A percentile compares a stretch with the other conserved stretches of the same genome.
Evolutionary conservation across 768 basidiomycete species (phyloP).

Genomic region (Paxillus ammoniavirescens): DNA sequence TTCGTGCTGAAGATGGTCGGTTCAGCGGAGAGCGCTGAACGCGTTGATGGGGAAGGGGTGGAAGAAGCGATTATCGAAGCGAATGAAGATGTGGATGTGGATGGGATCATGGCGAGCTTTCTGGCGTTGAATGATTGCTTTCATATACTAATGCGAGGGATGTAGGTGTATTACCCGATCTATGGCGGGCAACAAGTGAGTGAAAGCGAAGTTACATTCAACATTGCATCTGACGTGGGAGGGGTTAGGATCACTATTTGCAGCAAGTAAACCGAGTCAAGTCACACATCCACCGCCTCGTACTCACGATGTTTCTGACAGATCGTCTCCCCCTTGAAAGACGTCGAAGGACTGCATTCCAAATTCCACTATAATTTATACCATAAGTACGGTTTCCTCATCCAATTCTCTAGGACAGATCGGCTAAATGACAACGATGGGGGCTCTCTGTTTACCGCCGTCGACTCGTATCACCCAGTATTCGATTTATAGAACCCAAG

Average conservation of each 20-base stretch:
- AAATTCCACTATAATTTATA: slow-evolving; percentile 95
- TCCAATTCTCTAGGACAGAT: neutral
- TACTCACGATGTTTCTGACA: slow-evolving; percentile 25
- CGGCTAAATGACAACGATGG: neutral
- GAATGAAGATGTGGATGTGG: slow-evolving; percentile 79
- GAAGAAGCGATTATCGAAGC: slow-evolving; percentile 96
- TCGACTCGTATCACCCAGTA: slow-evolving; percentile 45
- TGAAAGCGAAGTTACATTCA: neutral
- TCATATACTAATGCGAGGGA: neutral
- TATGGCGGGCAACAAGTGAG: slow-evolving; percentile 85
- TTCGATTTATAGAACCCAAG: slow-evolving; percentile 85
- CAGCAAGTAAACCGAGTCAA: slow-evolving; percentile 64
- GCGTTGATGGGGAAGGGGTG: slow-evolving; percentile 79
- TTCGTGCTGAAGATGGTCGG: slow-evolving; percentile 74
- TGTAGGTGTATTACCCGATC: slow-evolving; percentile 93
- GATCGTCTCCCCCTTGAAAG: slow-evolving; percentile 95
- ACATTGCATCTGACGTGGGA: slow-evolving; percentile 2
- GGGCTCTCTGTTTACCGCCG: neutral
- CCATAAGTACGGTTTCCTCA: slow-evolving; percentile 67
- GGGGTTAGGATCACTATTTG: slow-evolving; percentile 84
- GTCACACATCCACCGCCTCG: neutral
- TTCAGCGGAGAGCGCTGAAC: slow-evolving; percentile 40
- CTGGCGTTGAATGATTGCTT: slow-evolving; percentile 1
- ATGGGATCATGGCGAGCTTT: slow-evolving; percentile 89
- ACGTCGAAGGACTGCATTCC: slow-evolving; percentile 96